phyloP scores from a whole-genome alignment of 805 yeast species.

The Kodamaea fukazawae region DNA sequence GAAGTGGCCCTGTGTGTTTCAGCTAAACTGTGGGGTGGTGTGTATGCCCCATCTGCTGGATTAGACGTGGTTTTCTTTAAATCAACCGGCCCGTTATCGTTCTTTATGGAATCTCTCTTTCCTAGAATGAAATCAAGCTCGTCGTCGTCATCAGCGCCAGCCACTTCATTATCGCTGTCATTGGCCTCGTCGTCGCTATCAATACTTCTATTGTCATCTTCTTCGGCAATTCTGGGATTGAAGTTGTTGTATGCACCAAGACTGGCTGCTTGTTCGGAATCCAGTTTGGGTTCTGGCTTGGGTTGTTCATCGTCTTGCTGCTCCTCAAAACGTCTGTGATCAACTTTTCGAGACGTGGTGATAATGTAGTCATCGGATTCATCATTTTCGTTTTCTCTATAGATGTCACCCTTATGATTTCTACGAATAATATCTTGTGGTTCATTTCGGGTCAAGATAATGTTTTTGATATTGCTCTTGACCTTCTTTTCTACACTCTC shows the following conservation, averaged over 20 bases:
- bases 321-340: conserved; percentile 31
- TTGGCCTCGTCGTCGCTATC: conserved; percentile 1
- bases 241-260: conserved; percentile 14
- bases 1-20: background rate
- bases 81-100: conserved; percentile 17
- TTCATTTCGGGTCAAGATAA: conserved; percentile 58
- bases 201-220: conserved; percentile 15
- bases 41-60: background rate
- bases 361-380: conserved; percentile 23
- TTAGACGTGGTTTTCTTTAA: conserved; percentile 11
- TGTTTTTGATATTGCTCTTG: conserved; percentile 63
- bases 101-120: conserved; percentile 12
- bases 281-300: conserved; percentile 1
- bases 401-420: conserved; percentile 86
- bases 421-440: conserved; percentile 63
- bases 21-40: background rate
- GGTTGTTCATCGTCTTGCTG: background rate
- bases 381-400: conserved; percentile 50
- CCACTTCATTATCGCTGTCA: conserved; percentile 6
- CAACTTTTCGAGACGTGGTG: conserved; percentile 29
- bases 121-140: conserved; percentile 7
- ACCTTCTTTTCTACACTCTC: conserved; percentile 69
- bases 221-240: conserved; percentile 23
- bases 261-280: background rate
- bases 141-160: conserved; percentile 4